Conservation (phyloP, 2,329 filamentous ascomycete genomes). For the Talaromyces albobiverticillius region DNA sequence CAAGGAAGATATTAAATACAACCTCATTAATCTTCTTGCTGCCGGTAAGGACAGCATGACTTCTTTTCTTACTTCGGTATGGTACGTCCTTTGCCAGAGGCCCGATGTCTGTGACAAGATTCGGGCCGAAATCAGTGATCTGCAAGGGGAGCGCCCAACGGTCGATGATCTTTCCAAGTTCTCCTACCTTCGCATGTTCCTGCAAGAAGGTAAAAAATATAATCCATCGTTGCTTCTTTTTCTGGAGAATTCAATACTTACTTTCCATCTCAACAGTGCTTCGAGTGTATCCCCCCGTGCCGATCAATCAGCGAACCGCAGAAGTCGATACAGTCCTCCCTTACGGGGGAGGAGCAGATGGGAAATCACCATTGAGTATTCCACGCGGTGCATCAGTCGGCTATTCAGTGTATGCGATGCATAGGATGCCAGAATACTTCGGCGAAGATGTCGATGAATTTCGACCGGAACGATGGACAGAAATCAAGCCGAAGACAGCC, state of each 20-base stretch:
- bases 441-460: conserved; percentile 46
- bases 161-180: conserved; percentile 1
- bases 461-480: conserved; percentile 47
- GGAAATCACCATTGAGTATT: conserved; percentile 59
- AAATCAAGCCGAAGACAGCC: conserved; percentile 49
- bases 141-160: not conserved
- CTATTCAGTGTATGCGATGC: conserved; percentile 70
- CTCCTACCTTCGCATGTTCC: not conserved
- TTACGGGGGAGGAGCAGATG: conserved; percentile 15
- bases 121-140: not conserved
- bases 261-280: conserved; percentile 18
- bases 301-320: conserved; percentile 46
- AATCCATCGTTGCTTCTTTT: not conserved
- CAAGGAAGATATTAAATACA: not conserved
- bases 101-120: conserved; percentile 24
- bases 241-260: not conserved
- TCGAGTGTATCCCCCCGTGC: conserved; percentile 53
- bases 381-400: conserved; percentile 63
- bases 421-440: conserved; percentile 59
- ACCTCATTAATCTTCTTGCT: conserved; percentile 33
- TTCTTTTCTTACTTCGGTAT: conserved; percentile 28
- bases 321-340: conserved; percentile 18
- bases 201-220: conserved; percentile 35
- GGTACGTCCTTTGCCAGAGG: conserved; percentile 25
- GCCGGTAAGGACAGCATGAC: conserved; percentile 38